phyloP scores from a whole-genome alignment of 352 stramenopile genomes.

The Pythium aristosporum region DNA sequence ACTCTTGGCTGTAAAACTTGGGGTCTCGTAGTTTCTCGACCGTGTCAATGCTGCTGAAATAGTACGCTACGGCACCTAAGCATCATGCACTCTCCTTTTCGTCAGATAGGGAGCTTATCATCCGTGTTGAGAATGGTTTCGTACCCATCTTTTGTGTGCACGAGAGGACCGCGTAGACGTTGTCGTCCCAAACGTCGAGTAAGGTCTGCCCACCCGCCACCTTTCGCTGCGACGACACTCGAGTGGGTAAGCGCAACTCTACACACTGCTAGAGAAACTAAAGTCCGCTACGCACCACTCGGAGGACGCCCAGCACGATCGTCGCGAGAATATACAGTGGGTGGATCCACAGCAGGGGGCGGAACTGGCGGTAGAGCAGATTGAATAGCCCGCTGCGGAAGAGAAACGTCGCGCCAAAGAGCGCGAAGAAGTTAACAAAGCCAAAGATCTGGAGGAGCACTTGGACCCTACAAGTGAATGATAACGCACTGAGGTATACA shows the following conservation, averaged over 20 bases:
- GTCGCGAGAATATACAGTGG: conserved; percentile 53
- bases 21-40: conserved; percentile 48
- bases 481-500: not conserved
- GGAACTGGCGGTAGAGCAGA: conserved; percentile 60
- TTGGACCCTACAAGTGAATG: conserved; percentile 39
- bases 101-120: not conserved
- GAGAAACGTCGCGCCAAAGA: conserved; percentile 65
- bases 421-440: conserved; percentile 52
- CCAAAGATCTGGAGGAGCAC: conserved; percentile 61
- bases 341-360: conserved; percentile 41
- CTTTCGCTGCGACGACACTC: conserved; percentile 14
- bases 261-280: not conserved
- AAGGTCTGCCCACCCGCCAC: conserved; percentile 25
- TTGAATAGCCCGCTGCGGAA: conserved; percentile 70
- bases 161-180: conserved; percentile 43
- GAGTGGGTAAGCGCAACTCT: not conserved
- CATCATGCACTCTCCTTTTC: not conserved
- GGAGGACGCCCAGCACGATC: conserved; percentile 35
- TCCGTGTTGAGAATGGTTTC: not conserved
- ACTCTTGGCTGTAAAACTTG: conserved; percentile 60
- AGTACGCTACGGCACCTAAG: conserved; percentile 49
- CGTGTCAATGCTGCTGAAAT: conserved; percentile 47
- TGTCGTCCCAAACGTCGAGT: conserved; percentile 43
- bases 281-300: conserved; percentile 33
- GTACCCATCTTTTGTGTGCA: conserved; percentile 57